Base-by-base conservation (phyloP, 192 early-diverging fungal species). In the Backusella liffmaniae region DNA sequence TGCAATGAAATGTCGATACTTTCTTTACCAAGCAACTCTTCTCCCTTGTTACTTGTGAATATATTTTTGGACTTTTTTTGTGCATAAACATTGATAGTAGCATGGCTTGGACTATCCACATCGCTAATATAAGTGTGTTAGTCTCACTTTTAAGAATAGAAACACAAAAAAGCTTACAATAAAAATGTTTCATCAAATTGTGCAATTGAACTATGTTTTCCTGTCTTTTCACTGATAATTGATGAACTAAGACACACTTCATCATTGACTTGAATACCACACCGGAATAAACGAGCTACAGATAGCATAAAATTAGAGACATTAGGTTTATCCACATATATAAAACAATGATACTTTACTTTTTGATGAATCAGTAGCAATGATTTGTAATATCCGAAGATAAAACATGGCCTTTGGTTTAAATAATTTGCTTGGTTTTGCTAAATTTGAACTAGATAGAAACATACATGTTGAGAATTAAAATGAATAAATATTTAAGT, bases 341-440 rank as follows among this genome's bases (percentile, higher is more conserved):
- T 13, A 18, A 21, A 75, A 2, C 3, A 59, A 59, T 21, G 1
- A 62, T n/a, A 35, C 67, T 49, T 41, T 77, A 74, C 80, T 36
- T 66, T 81, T 81, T 18, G 80, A 77, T 18, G 80, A 77, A n/a
- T 66, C 68, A 12, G 76, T 77, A 26, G 56, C 77, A 7, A 70
- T 77, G 21, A 81, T 70, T 37, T 81, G 80, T 6, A 81, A 30
- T 10, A 77, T 73, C 72, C 80, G 70, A 30, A 81, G 53, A 62
- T 81, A 81, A 59, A 81, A 81, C 51, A 75, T 72, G 1, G 73
- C 80, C 66, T 81, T 81, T 65, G 80, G 80, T 21, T 77, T 73
- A 32, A 73, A 51, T 46, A 59, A 6, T 3, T 66, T 67, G 56
- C 5, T 42, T 44, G 35, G 9, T 39, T 44, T 18, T 12, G 56